Percentiles rank a stretch among this genome's conserved stretches.
phyloP scores from a whole-genome alignment of 805 yeast genomes.

The Hanseniaspora lachancei region DNA sequence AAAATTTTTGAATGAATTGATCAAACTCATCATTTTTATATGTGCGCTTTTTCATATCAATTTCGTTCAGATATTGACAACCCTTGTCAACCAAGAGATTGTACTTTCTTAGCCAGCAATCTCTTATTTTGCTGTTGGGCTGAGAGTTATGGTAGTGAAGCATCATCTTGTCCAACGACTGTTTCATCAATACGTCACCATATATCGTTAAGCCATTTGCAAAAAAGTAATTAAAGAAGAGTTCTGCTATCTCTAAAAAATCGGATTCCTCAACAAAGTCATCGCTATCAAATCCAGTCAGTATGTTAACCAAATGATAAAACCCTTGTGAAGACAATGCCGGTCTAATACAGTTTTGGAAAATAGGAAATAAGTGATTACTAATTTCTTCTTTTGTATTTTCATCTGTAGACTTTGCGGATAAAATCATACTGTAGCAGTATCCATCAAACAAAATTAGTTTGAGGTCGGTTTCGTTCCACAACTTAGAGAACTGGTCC shows the following conservation, averaged over 20 bases:
- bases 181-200: background rate
- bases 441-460: constrained; percentile 1
- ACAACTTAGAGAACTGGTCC: background rate
- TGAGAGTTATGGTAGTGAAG: background rate
- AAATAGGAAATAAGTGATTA: background rate
- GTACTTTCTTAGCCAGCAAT: background rate
- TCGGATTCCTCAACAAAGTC: background rate
- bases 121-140: background rate
- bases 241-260: background rate
- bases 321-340: constrained; percentile 10
- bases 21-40: background rate
- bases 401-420: background rate
- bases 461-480: background rate
- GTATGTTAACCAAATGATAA: constrained; percentile 9
- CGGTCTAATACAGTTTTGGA: constrained; percentile 17
- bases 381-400: background rate
- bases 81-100: background rate
- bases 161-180: constrained; percentile 14
- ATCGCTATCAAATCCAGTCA: background rate
- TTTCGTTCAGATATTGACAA: background rate
- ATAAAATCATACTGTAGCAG: background rate
- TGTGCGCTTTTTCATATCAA: background rate
- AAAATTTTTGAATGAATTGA: constrained; percentile 12
- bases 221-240: background rate
- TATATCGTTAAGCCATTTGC: background rate